Conservation (phyloP, 306 rosid genomes). For the Begonia peltatifolia region DNA sequence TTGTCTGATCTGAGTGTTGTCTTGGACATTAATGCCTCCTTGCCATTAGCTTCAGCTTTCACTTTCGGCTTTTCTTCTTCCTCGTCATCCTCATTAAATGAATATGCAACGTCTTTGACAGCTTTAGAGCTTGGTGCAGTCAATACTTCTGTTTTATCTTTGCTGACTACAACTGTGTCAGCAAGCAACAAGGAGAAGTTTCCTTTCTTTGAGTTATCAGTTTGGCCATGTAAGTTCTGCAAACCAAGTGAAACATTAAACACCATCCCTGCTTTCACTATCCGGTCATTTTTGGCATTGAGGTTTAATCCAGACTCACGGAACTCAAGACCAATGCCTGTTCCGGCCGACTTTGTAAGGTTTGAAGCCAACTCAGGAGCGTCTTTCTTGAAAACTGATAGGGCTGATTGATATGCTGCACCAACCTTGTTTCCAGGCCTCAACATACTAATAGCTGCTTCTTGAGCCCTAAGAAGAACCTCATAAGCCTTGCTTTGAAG, state of each 20-base stretch:
- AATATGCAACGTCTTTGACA: conserved; percentile 70
- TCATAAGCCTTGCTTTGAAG: conserved; percentile 77
- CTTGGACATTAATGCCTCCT: conserved; percentile 47
- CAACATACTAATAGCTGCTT: conserved; percentile 53
- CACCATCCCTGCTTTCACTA: conserved; percentile 71
- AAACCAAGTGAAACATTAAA: conserved; percentile 83
- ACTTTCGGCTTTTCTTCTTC: conserved; percentile 40
- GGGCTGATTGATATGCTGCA: conserved; percentile 64
- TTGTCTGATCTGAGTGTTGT: conserved; percentile 86
- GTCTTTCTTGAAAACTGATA: conserved; percentile 67
- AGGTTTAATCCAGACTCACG: conserved; percentile 87
- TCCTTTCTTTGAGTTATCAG: conserved; percentile 33
- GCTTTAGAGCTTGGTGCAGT: conserved; percentile 62
- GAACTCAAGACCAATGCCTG: conserved; percentile 90
- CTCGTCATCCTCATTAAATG: conserved; percentile 78
- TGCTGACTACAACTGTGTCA: conserved; percentile 54
- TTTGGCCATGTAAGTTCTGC: conserved; percentile 52
- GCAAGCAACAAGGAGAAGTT: conserved; percentile 71
- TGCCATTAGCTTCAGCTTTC: conserved; percentile 25
- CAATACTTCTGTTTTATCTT: conserved; percentile 56
- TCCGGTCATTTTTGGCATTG: conserved; percentile 65
- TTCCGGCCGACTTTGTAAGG: conserved; percentile 81
- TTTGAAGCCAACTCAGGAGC: conserved; percentile 56
- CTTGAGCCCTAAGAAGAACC: conserved; percentile 82
- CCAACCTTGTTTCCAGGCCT: conserved; percentile 55